A percentile compares a stretch with the other conserved stretches of the same genome.
Conservation (phyloP, 331 rosid species). For the Cydonia oblonga region DNA sequence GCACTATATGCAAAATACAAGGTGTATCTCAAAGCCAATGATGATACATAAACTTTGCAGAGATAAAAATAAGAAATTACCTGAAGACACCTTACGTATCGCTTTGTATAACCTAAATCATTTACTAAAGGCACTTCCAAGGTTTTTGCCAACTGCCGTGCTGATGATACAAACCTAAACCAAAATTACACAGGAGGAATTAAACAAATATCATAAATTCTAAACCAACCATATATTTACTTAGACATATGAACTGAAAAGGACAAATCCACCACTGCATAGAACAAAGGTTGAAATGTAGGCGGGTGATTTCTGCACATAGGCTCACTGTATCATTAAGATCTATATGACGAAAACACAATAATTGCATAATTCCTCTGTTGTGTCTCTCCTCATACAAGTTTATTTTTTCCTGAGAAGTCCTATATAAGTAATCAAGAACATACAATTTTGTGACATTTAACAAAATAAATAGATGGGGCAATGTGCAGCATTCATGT, state of each 20-base stretch:
- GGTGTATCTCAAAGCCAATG: not conserved
- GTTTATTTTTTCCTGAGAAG: not conserved
- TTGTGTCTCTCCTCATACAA: not conserved
- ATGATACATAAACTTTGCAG: not conserved
- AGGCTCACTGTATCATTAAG: not conserved
- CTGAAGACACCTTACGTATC: slow-evolving; percentile 98
- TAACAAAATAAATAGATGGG: not conserved
- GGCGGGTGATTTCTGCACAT: not conserved
- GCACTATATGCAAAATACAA: not conserved
- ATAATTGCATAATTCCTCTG: not conserved
- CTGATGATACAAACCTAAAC: slow-evolving; percentile 83
- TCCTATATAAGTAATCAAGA: not conserved
- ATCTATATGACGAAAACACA: not conserved
- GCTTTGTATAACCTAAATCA: slow-evolving; percentile 97
- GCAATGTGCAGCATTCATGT: not conserved
- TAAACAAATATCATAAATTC: not conserved
- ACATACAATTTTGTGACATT: not conserved
- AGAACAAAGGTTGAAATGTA: not conserved
- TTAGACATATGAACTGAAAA: not conserved
- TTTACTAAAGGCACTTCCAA: slow-evolving; percentile 98
- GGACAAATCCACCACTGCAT: not conserved
- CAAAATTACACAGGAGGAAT: not conserved
- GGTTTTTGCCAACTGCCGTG: slow-evolving; percentile 91
- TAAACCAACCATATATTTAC: not conserved
- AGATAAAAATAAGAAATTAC: slow-evolving; percentile 33